Evolutionary conservation across 352 stramenopile genomes (phyloP).

Genomic region (Globisporangium emineosum): DNA sequence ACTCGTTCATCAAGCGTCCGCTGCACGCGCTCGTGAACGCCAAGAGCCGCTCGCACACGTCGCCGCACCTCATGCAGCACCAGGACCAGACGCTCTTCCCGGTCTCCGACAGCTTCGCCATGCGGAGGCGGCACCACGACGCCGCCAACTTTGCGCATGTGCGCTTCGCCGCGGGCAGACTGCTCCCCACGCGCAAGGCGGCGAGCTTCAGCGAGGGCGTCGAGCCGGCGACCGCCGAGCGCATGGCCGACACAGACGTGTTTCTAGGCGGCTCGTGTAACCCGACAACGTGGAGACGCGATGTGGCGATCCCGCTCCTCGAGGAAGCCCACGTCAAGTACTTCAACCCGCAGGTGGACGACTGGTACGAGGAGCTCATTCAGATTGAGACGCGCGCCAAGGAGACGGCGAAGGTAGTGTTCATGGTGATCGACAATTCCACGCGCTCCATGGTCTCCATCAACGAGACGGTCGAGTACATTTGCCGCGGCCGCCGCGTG

Average conservation of each 20-base stretch:
- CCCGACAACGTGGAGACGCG: conserved; percentile 83
- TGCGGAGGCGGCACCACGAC: conserved; percentile 15
- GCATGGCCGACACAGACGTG: conserved; percentile 45
- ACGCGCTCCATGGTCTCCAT: conserved; percentile 85
- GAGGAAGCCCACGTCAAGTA: conserved; percentile 63
- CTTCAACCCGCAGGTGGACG: conserved; percentile 89
- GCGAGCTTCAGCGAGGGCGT: conserved; percentile 53
- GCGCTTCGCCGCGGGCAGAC: conserved; percentile 11
- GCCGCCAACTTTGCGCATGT: conserved; percentile 18
- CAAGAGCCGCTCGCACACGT: conserved; percentile 64
- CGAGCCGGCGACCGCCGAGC: conserved; percentile 29
- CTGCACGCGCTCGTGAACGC: conserved; percentile 37
- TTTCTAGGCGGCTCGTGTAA: conserved; percentile 88
- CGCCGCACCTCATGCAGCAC: conserved; percentile 45
- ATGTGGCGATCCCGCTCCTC: conserved; percentile 76
- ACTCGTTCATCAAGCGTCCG: conserved; percentile 23
- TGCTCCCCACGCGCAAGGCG: conserved; percentile 36
- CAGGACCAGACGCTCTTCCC: conserved; percentile 25
- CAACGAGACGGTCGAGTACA: conserved; percentile 87
- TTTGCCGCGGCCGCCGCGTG: conserved; percentile 66
- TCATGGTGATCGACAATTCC: conserved; percentile 83
- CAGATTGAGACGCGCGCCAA: conserved; percentile 76
- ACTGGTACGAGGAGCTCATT: conserved; percentile 88
- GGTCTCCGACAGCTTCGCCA: conserved; percentile 16
- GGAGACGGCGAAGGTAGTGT: conserved; percentile 73